Conservation (phyloP, 2,329 filamentous ascomycete genomes). For the Penicillium sp. region DNA sequence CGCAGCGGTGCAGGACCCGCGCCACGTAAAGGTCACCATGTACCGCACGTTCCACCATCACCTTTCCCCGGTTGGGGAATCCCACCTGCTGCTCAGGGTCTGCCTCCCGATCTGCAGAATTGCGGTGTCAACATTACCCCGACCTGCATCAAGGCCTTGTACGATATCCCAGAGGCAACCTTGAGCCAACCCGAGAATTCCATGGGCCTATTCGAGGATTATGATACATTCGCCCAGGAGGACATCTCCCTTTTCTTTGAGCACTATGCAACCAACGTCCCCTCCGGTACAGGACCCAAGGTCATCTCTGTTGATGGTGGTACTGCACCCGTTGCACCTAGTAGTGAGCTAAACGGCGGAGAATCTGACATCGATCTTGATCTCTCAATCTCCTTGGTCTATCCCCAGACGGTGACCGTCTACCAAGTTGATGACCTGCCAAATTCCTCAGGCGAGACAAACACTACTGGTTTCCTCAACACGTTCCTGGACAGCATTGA, state of each 20-base stretch:
- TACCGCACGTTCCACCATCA: constrained; percentile 1
- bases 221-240: constrained; percentile 8
- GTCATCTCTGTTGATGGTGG: constrained; percentile 12
- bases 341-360: constrained; percentile 6
- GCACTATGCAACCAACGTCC: constrained; percentile 7
- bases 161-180: constrained; percentile 1
- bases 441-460: constrained; percentile 4
- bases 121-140: constrained; percentile 11
- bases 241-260: constrained; percentile 11
- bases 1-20: neutral
- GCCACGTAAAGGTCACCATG: neutral
- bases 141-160: constrained; percentile 10
- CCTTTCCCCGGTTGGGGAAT: neutral
- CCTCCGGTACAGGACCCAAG: constrained; percentile 1
- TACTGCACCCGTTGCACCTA: constrained; percentile 4
- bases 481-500: constrained; percentile 12
- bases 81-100: constrained; percentile 1
- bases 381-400: constrained; percentile 6
- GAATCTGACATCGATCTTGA: constrained; percentile 12
- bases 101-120: constrained; percentile 6
- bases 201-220: constrained; percentile 8
- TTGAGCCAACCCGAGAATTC: constrained; percentile 9
- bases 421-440: constrained; percentile 11
- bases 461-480: constrained; percentile 2
- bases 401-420: constrained; percentile 7